Base-by-base conservation (phyloP, 164 flowering plant genomes). In the Tetrastigma voinierianum region DNA sequence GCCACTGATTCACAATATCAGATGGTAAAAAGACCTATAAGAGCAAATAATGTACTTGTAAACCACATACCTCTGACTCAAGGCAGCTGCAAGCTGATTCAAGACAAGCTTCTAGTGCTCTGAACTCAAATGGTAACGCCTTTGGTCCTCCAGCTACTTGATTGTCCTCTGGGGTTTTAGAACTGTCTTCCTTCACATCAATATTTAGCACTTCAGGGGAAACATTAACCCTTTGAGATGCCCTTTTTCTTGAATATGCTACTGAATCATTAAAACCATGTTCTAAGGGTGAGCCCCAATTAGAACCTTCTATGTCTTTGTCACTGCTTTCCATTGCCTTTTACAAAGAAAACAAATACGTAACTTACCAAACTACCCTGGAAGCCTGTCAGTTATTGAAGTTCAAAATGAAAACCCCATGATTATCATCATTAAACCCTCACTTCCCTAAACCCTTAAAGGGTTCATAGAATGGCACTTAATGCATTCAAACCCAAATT, bases 101-200 rank as follows among this genome's bases (percentile, higher is more conserved):
- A 58, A 79, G 81, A 49, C 83, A 79, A 66, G 77, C 83, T 77
- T 82, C 85, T 49, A 82, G 83, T 19, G 79, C 81, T n/a, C 69
- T 71, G 59, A 82, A 82, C 75, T 79, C 85, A 52, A n/a, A 82
- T 23, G 83, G 85, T 20, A 82, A 58, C 23, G 73, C 15, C 71
- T n/a, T n/a, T 2, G 74, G 64, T 40, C 77, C 81, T 12, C 45
- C 71, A 20, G 62, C 59, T 60, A 57, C 67, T n/a, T 64, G 67
- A 45, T 7, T 62, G 51, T 78, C 70, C 15, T 46, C 15, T 47
- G 40, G n/a, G 8, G 57, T 23, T 15, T 18, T 32, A n/a, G 65
- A n/a, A 20, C 65, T 56, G 60, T 25, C 48, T 25, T 44, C 45
- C 43, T 47, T 43, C 43, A 12, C 62, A 47, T 51, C 44, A n/a